A percentile compares a stretch with the other conserved stretches of the same genome.
Conservation (phyloP, 495 filamentous ascomycete species). For the Penicillium paxilli region DNA sequence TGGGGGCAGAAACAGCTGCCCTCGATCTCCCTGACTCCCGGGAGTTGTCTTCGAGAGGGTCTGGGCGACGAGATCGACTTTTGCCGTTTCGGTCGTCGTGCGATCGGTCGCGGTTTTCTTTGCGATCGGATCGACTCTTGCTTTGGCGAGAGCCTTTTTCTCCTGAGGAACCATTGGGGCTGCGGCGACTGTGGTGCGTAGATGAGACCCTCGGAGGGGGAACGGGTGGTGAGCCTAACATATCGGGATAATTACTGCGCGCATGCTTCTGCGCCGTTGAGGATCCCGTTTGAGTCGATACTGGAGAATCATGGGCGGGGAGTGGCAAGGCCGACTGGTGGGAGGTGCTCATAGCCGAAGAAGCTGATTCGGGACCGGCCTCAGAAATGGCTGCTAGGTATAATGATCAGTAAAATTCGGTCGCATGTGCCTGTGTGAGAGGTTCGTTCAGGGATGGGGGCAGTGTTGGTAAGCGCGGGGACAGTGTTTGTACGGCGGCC, state of each 20-base stretch:
- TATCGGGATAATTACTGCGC: conserved; percentile 39
- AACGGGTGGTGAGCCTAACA: conserved; percentile 40
- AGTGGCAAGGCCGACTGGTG: conserved; percentile 36
- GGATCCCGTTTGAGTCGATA: conserved; percentile 25
- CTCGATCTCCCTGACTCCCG: conserved; percentile 18
- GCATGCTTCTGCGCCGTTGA: conserved; percentile 34
- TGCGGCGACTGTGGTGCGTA: conserved; percentile 38
- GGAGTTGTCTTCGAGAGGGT: conserved; percentile 30
- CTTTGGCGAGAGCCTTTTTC: conserved; percentile 39
- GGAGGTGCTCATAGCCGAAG: conserved; percentile 47
- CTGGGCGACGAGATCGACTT: conserved; percentile 32
- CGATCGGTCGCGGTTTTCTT: conserved; percentile 31
- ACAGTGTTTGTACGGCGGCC: conserved; percentile 11
- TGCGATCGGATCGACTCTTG: conserved; percentile 33
- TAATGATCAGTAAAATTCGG: conserved; percentile 25
- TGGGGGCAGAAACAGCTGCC: conserved; percentile 8
- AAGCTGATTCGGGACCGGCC: conserved; percentile 35
- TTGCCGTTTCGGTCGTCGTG: conserved; percentile 36
- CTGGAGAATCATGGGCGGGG: conserved; percentile 34
- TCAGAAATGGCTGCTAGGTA: conserved; percentile 27
- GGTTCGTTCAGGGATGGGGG: conserved; percentile 3
- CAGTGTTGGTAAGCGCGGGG: conserved; percentile 6
- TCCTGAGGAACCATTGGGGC: conserved; percentile 29
- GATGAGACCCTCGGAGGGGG: conserved; percentile 49
- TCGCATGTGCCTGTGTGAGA: not conserved